Base-by-base conservation (phyloP, 1,284 basidiomycete genomes). In the Rhodofomes roseus region DNA sequence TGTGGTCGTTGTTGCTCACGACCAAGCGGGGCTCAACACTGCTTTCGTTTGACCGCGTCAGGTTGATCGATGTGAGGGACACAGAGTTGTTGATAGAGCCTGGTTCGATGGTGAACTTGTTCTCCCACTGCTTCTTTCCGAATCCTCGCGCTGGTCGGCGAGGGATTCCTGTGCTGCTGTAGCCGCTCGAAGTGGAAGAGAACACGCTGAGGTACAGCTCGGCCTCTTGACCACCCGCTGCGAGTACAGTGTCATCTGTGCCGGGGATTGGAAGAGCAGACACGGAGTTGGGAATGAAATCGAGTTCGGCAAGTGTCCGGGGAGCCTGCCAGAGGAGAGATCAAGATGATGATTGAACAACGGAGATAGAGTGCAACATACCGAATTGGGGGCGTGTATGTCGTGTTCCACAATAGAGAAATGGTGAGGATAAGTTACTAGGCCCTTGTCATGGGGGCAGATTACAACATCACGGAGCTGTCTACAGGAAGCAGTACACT, bases 31-130 rank as follows among this genome's bases (percentile, higher is more conserved):
- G 89, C 63, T 90, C 87, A 1, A 79, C 77, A 59, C 80, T 81
- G 70, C 81, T 83, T 68, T 86, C 77, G 64, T 82, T 75, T 27
- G 82, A 81, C 60, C 76, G 76, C 18, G 82, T 79, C 58, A 87
- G 74, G 66, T 78, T 85, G 60, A 86, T 75, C 43, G 78, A 84
- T 14, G 83, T 87, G 65, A 93, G 82, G 57, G 89, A 74, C 48
- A 95, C 86, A 12, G 90, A 89, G 71, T 95, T 95, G 73, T 94
- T 93, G 73, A 95, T 94, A 4, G 87, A 88, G 5, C 86, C 87
- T 4, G 62, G 64, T n/a, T 76, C 71, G 4, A 90, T 76, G 12
- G 74, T 75, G 55, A 78, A 79, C 51, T 84, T 81, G 61, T 77
- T 81, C 54, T 83, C 80, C 89, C 89, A 90, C 4, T 80, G 67